Percentiles rank a stretch among this genome's conserved stretches.
phyloP scores from a whole-genome alignment of 2,329 filamentous ascomycete genomes.

The Zopfia rhizophila region DNA sequence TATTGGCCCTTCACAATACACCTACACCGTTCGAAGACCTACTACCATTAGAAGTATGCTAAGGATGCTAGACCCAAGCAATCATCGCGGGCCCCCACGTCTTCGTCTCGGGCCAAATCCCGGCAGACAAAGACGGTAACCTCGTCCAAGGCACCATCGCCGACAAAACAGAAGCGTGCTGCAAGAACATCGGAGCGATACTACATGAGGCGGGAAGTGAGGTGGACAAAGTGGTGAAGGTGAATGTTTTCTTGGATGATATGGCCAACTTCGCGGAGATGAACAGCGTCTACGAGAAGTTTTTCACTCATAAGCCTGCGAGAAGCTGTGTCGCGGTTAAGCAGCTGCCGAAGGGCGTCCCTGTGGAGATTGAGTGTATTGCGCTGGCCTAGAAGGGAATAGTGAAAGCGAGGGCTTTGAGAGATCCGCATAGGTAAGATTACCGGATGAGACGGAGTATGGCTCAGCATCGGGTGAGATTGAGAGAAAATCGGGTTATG shows the following conservation, averaged over 20 bases:
- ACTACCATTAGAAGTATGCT: no score
- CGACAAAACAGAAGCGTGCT: constrained; percentile 76
- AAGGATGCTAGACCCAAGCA: constrained; percentile 62
- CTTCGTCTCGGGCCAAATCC: constrained; percentile 81
- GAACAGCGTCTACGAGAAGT: constrained; percentile 87
- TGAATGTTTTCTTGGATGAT: constrained; percentile 83
- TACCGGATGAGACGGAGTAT: no score
- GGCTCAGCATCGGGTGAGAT: no score
- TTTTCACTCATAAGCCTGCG: constrained; percentile 84
- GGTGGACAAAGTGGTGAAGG: constrained; percentile 86
- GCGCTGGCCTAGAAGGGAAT: no score
- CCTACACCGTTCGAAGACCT: no score
- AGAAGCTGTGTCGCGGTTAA: constrained; percentile 91
- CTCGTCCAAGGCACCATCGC: constrained; percentile 72
- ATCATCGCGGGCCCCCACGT: constrained; percentile 75
- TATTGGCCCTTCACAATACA: neutral
- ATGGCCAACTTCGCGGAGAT: constrained; percentile 90
- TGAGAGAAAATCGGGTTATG: no score
- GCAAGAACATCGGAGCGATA: constrained; percentile 84
- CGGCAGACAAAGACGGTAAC: constrained; percentile 70
- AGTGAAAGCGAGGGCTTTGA: no score
- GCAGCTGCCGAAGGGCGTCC: constrained; percentile 84
- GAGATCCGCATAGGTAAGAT: no score
- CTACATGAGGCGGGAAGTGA: constrained; percentile 82
- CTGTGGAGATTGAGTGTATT: constrained; percentile 91